A percentile compares a stretch with the other conserved stretches of the same genome.
These are phyloP conservation scores for Elsinoe perseae DNA, from an alignment of 2,329 filamentous ascomycete species.

Conservation along the genomic window DNA sequence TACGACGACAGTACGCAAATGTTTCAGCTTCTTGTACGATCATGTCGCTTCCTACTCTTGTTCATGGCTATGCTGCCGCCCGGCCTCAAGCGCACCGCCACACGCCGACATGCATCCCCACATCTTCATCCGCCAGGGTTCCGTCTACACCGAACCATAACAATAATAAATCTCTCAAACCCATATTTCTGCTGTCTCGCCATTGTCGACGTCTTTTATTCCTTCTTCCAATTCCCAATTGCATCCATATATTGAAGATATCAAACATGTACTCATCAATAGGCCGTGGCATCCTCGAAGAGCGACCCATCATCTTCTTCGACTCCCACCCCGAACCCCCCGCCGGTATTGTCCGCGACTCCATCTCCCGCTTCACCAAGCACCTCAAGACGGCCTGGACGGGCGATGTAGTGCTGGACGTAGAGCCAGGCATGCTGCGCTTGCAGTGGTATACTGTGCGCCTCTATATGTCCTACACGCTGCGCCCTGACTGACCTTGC, in stretches of 20 bases:
- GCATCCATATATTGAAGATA: background rate
- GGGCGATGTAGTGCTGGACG: conserved; percentile 16
- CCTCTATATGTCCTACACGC: background rate
- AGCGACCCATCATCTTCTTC: conserved; percentile 19
- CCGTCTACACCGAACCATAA: background rate
- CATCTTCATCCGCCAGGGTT: background rate
- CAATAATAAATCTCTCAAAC: background rate
- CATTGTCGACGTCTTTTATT: background rate
- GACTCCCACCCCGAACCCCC: conserved; percentile 20
- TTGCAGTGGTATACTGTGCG: conserved; percentile 19
- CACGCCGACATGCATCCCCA: conserved; percentile 1
- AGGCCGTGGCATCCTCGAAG: conserved; percentile 9
- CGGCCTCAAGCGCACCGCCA: conserved; percentile 1
- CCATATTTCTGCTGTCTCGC: background rate
- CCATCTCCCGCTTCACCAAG: conserved; percentile 11
- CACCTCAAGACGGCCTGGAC: conserved; percentile 19
- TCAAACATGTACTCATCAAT: conserved; percentile 5
- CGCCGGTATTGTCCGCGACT: conserved; percentile 16
- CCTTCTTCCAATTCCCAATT: background rate
- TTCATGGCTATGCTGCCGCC: background rate
- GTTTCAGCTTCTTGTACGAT: background rate
- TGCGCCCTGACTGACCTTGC: background rate
- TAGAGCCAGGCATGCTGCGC: conserved; percentile 17
- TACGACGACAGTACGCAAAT: background rate
- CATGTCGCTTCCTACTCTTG: background rate